A percentile compares a stretch with the other conserved stretches of the same genome.
These are phyloP conservation scores for Mortierella hygrophila DNA, from an alignment of 192 early-diverging fungal species.

Conservation along the genomic window DNA sequence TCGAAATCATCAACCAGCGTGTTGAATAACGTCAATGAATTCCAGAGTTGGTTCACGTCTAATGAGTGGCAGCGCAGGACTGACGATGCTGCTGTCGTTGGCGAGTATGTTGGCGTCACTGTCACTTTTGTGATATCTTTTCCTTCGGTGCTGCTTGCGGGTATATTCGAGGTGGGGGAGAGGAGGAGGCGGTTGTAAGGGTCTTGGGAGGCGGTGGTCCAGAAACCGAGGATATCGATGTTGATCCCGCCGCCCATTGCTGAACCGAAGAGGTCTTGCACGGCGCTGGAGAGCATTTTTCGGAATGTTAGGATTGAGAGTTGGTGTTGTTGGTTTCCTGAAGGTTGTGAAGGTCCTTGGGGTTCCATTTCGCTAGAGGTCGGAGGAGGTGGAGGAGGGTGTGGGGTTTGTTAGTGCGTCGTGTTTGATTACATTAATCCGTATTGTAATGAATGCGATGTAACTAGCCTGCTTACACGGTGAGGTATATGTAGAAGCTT, in stretches of 20 bases:
- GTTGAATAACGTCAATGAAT: conserved; percentile 39
- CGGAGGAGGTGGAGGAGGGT: too few relatives aligned
- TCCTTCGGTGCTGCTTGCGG: background rate
- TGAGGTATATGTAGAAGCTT: conserved; percentile 46
- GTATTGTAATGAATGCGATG: background rate
- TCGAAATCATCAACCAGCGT: conserved; percentile 38
- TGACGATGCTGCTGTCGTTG: conserved; percentile 36
- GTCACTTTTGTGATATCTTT: background rate
- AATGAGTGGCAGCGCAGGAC: conserved; percentile 36
- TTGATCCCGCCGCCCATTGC: conserved; percentile 52
- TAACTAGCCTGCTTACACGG: conserved; percentile 17
- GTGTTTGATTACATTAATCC: too few relatives aligned
- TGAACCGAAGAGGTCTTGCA: conserved; percentile 45
- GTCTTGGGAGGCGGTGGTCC: conserved; percentile 37
- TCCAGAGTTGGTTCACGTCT: conserved; percentile 51
- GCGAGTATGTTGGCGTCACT: conserved; percentile 15
- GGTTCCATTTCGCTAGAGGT: conserved; percentile 37
- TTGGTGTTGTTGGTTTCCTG: conserved; percentile 4
- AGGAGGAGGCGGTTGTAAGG: conserved; percentile 34
- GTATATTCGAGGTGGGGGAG: conserved; percentile 8
- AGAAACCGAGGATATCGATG: conserved; percentile 50
- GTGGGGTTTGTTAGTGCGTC: too few relatives aligned
- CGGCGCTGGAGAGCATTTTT: conserved; percentile 41
- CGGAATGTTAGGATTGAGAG: conserved; percentile 49
- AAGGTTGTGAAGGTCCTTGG: conserved; percentile 10